Base-by-base conservation (phyloP, 2,329 filamentous ascomycete genomes). In the Fusarium sacchari region DNA sequence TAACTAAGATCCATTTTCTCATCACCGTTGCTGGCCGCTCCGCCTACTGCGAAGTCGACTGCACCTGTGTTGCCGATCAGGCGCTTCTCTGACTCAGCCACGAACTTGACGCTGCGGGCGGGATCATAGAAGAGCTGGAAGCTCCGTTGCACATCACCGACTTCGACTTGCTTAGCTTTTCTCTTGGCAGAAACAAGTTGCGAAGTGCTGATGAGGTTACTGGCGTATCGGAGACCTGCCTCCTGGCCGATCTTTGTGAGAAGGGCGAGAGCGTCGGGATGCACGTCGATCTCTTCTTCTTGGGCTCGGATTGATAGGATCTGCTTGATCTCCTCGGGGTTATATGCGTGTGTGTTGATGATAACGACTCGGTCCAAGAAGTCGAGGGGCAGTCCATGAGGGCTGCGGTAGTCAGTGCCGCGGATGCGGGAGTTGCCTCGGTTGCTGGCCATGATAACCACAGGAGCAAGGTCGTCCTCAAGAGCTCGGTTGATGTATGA, bases 391-490 rank as follows among this genome's bases (percentile, higher is more conserved):
- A 99, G 87, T 34, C 96, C 96, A 82, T 99, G 96, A 5, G 96
- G 96, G 77, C 93, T 96, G 77, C 91, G 92, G 85, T 98, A 98
- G 82, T 94, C 93, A 63, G 96, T 99, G 66, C 96, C 96, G 37
- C 96, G 91, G 80, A 99, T 98, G 76, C 93, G 92, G 42, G 96
- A 94, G 82, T 95, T 91, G 73, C 96, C 96, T 68, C 96, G 90
- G 86, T 99, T 99, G 88, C 94, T 97, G 61, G 96, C 96, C 96
- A 99, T 99, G 84, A 99, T 99, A 82, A 99, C 95, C 74, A 99
- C 95, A 43, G 96, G 96, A 3, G 96, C 95, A 37, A 99, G 89
- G 79, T 98, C 95, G 69, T 95, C 94, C 84, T 99, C 96, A 49
- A 99, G 88, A 2, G 96, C 96, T 59, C 96, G 93, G 86, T 99